phyloP scores from a whole-genome alignment of 169 alveolate species.

The Neospora caninum region DNA sequence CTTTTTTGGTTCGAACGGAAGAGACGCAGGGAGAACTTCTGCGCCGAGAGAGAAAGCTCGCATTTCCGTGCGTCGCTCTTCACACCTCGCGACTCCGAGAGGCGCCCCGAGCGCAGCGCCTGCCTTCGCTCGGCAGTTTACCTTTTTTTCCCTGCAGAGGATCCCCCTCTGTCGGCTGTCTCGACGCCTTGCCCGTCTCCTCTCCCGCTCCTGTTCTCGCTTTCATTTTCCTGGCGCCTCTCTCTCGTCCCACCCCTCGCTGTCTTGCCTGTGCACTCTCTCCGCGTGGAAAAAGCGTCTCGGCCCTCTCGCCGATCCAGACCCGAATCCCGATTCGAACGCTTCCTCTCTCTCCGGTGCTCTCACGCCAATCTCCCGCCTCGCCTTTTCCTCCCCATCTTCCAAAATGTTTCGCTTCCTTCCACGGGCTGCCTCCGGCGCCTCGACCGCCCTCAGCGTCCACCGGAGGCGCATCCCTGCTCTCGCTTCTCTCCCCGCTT shows the following conservation, averaged over 20 bases:
- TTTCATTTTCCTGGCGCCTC: not conserved
- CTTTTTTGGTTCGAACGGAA: too few relatives aligned
- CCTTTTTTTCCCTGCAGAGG: not conserved
- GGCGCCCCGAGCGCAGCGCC: too few relatives aligned
- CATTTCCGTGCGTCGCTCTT: too few relatives aligned
- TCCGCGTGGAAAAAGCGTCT: too few relatives aligned
- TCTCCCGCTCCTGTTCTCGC: conserved; percentile 8
- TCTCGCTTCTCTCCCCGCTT: not conserved
- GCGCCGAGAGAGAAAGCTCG: too few relatives aligned
- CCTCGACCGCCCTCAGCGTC: not conserved
- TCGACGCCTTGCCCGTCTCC: not conserved
- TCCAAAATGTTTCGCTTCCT: not conserved
- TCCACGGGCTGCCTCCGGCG: not conserved
- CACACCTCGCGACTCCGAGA: too few relatives aligned
- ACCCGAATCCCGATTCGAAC: too few relatives aligned
- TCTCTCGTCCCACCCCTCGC: too few relatives aligned
- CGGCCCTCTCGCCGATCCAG: too few relatives aligned
- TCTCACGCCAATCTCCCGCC: not conserved
- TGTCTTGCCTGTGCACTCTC: too few relatives aligned
- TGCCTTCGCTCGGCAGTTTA: not conserved
- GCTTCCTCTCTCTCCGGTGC: too few relatives aligned
- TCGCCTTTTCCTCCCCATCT: not conserved
- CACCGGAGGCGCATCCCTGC: not conserved
- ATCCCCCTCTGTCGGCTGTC: not conserved
- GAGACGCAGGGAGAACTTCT: too few relatives aligned